These are phyloP conservation scores for Boletus rubescentipes DNA, from an alignment of 768 basidiomycete species.

Conservation along the genomic window DNA sequence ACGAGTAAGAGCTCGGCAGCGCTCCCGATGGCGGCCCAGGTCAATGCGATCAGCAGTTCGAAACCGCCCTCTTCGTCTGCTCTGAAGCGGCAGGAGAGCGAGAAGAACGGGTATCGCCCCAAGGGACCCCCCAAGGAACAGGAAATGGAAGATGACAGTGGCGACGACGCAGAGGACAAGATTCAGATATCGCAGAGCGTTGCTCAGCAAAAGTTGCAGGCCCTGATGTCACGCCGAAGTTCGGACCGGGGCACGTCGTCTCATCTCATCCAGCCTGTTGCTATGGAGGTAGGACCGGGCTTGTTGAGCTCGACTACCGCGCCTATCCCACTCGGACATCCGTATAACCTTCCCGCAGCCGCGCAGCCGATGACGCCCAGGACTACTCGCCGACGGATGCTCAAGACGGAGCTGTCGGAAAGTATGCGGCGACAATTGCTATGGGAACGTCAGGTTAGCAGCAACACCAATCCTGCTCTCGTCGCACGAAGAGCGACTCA, in stretches of 20 bases:
- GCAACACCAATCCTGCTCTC: constrained; percentile 44
- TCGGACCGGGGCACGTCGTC: constrained; percentile 30
- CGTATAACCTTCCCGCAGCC: constrained; percentile 71
- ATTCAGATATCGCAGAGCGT: constrained; percentile 64
- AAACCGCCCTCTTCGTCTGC: constrained; percentile 24
- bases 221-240: constrained; percentile 48
- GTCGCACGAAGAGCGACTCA: constrained; percentile 30
- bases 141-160: constrained; percentile 69
- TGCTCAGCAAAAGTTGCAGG: constrained; percentile 65
- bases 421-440: constrained; percentile 76
- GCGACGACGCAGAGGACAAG: constrained; percentile 46
- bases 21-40: constrained; percentile 52
- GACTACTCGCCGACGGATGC: constrained; percentile 82
- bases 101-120: constrained; percentile 51
- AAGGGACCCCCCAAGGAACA: constrained; percentile 62
- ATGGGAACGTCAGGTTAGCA: constrained; percentile 74
- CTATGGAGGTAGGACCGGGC: constrained; percentile 17
- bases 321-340: constrained; percentile 60
- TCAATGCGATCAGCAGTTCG: constrained; percentile 39
- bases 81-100: constrained; percentile 27
- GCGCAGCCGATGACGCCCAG: constrained; percentile 75
- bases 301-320: constrained; percentile 36
- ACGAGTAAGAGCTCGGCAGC: constrained; percentile 60
- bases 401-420: constrained; percentile 83
- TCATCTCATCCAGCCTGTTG: constrained; percentile 21